A percentile compares a stretch with the other conserved stretches of the same genome.
phyloP scores from a whole-genome alignment of 1,139 yeast genomes.

The Geotrichum aggregatum region DNA sequence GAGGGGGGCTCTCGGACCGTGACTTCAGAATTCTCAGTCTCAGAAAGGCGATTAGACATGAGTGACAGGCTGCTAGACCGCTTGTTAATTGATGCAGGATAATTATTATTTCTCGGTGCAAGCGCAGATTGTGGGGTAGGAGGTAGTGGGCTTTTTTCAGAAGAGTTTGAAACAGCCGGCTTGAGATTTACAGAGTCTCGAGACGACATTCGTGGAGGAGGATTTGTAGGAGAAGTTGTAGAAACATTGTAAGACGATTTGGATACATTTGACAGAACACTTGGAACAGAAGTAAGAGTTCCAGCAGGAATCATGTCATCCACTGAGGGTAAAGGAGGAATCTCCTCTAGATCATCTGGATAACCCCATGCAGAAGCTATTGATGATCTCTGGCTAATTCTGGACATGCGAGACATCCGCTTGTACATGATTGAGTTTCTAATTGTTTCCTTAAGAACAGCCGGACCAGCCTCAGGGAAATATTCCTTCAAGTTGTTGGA shows the following conservation, averaged over 20 bases:
- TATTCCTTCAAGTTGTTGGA: slow-evolving; percentile 86
- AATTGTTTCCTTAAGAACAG: slow-evolving; percentile 72
- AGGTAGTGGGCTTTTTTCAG: neutral
- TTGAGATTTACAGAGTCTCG: neutral
- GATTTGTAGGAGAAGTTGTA: neutral
- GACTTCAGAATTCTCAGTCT: neutral
- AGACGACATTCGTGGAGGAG: neutral
- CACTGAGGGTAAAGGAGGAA: slow-evolving; percentile 36
- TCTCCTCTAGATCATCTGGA: slow-evolving; percentile 29
- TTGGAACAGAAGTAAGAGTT: neutral
- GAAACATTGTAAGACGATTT: neutral
- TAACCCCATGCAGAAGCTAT: slow-evolving; percentile 30
- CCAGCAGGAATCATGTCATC: slow-evolving; percentile 16
- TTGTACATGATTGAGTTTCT: slow-evolving; percentile 77
- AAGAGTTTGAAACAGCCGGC: neutral
- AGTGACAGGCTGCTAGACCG: slow-evolving; percentile 21
- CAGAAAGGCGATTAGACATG: slow-evolving; percentile 11
- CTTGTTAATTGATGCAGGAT: slow-evolving; percentile 4
- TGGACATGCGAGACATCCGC: slow-evolving; percentile 47
- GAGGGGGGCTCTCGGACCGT: neutral
- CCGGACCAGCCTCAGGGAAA: slow-evolving; percentile 78
- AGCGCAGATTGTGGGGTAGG: slow-evolving; percentile 22
- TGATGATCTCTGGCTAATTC: slow-evolving; percentile 35
- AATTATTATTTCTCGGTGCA: slow-evolving; percentile 7
- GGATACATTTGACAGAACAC: neutral